Evolutionary conservation across 768 basidiomycete species (phyloP).

Genomic region (Suillus weaverae): DNA sequence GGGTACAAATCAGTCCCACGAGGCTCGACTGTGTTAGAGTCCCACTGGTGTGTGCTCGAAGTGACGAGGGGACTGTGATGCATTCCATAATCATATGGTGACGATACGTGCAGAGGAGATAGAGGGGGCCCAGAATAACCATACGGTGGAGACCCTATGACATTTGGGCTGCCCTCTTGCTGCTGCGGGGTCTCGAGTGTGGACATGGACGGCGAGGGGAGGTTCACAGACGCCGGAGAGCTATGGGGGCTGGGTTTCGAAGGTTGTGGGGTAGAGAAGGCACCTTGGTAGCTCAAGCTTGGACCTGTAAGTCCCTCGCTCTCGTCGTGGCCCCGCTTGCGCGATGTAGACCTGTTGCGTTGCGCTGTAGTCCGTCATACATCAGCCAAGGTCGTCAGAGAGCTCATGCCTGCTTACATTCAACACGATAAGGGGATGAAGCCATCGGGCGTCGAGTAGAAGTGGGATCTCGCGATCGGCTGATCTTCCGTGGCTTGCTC

Average conservation of each 20-base stretch:
- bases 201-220: slow-evolving; percentile 68
- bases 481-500: slow-evolving; percentile 52
- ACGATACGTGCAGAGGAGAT: slow-evolving; percentile 51
- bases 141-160: slow-evolving; percentile 45
- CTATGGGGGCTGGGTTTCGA: slow-evolving; percentile 64
- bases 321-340: slow-evolving; percentile 72
- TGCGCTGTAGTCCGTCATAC: slow-evolving; percentile 41
- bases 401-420: slow-evolving; percentile 41
- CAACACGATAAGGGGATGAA: slow-evolving; percentile 65
- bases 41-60: slow-evolving; percentile 42
- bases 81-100: slow-evolving; percentile 56
- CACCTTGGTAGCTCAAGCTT: slow-evolving; percentile 46
- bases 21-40: slow-evolving; percentile 39
- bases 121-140: slow-evolving; percentile 46
- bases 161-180: slow-evolving; percentile 57
- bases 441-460: slow-evolving; percentile 54
- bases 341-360: slow-evolving; percentile 74
- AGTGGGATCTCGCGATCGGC: slow-evolving; percentile 58
- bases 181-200: slow-evolving; percentile 44
- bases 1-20: slow-evolving; percentile 45
- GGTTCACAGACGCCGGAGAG: slow-evolving; percentile 70
- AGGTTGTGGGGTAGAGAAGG: slow-evolving; percentile 54
- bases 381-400: slow-evolving; percentile 17
- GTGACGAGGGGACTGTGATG: slow-evolving; percentile 33
- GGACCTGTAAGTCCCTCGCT: slow-evolving; percentile 50